Base-by-base conservation (phyloP, 1,284 basidiomycete genomes). In the Trametes versicolor region DNA sequence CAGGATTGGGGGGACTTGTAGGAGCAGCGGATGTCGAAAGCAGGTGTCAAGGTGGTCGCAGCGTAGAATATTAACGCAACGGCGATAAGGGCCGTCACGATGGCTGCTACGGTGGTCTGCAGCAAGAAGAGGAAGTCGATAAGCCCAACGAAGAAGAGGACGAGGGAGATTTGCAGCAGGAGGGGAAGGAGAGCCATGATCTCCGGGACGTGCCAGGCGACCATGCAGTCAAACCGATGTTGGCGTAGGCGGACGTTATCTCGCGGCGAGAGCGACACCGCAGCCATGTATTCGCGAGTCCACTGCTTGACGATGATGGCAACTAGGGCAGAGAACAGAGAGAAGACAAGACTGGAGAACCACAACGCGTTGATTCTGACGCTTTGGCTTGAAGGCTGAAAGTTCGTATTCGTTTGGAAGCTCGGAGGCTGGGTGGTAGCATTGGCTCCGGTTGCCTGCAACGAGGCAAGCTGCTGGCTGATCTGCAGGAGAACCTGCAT, bases 1-100 rank as follows among this genome's bases (percentile, higher is more conserved):
- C 73, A 74, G 8, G 75, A 67, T 58, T 75, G 73, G 0, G 75
- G 75, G 5, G 74, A 74, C 45, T 73, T 76, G 66, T 70, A 76
- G 1, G 75, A 69, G 45, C 72, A 74, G n/a, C 55, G 41, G 4
- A 59, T 7, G 17, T 60, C 65, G 51, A 74, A 68, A 9, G 66
- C 60, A 1, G 75, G 74, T 7, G 72, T 41, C 9, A 75, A 49
- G 2, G 68, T 70, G 0, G 74, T 74, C 7, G 27, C 36, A 2
- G 62, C 49, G 47, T 72, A 71, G 64, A 71, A 70, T 10, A 71
- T 29, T 8, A 76, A 63, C 2, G 66, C 63, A 0, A 65, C 34
- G 3, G 58, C 70, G 25, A 73, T 52, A 2, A 74, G 25, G 10
- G 61, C 60, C 1, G 73, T 67, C 1, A 69, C 48, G 8, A 74